A percentile compares a stretch with the other conserved stretches of the same genome.
Conservation (phyloP, 2,329 filamentous ascomycete species). For the Ilyonectria destructans region DNA sequence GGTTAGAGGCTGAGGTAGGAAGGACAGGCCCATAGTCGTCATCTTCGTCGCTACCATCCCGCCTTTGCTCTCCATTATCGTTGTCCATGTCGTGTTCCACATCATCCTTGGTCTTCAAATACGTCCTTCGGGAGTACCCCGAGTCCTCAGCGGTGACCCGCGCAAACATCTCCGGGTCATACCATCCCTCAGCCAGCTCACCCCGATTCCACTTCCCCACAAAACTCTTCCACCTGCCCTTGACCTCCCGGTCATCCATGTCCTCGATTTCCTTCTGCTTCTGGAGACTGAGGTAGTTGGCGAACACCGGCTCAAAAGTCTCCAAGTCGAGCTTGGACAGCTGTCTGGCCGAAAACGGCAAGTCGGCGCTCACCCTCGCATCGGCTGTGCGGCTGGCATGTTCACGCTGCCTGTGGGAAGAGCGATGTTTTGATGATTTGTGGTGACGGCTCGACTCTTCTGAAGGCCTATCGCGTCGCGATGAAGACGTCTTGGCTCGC, state of each 20-base stretch:
- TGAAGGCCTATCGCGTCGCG: conserved; percentile 35
- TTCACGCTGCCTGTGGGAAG: conserved; percentile 45
- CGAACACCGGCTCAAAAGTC: conserved; percentile 80
- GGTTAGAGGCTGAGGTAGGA: conserved; percentile 45
- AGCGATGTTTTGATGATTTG: conserved; percentile 45
- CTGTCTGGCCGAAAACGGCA: conserved; percentile 78
- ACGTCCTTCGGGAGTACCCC: conserved; percentile 21
- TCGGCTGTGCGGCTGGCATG: conserved; percentile 36
- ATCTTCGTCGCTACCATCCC: conserved; percentile 43
- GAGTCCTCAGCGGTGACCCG: conserved; percentile 53
- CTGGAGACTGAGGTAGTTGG: conserved; percentile 89
- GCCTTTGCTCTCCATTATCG: conserved; percentile 23
- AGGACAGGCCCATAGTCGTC: conserved; percentile 69
- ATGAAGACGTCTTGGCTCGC: conserved; percentile 36
- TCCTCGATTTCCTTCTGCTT: conserved; percentile 81
- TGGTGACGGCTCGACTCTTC: conserved; percentile 36
- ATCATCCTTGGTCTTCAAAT: conserved; percentile 30
- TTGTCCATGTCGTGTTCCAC: conserved; percentile 26
- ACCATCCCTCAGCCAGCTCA: conserved; percentile 93
- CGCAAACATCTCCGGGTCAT: conserved; percentile 82
- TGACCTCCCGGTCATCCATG: conserved; percentile 82
- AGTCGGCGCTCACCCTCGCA: conserved; percentile 37
- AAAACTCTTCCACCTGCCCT: conserved; percentile 95
- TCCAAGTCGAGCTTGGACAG: conserved; percentile 80
- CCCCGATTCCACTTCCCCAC: conserved; percentile 91